Conservation (phyloP, 1,284 basidiomycete species). For the Rhizopogon hawkerae region DNA sequence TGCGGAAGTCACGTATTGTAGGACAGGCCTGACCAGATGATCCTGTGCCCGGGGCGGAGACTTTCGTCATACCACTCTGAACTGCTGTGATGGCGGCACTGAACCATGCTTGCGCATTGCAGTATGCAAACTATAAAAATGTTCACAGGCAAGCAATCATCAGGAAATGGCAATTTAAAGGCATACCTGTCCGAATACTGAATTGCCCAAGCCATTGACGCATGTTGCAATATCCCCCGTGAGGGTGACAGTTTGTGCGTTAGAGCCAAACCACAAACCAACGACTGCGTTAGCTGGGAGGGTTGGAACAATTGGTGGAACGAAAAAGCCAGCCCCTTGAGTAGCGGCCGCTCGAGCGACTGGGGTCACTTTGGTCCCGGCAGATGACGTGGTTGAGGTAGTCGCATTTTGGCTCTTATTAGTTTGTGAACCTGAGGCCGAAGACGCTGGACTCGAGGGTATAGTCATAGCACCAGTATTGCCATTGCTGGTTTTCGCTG, state of each 20-base stretch:
- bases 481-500: not conserved
- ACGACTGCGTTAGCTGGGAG: constrained; percentile 19
- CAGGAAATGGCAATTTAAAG: not conserved
- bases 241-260: constrained; percentile 16
- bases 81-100: constrained; percentile 16
- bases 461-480: not conserved
- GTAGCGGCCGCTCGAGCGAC: not conserved
- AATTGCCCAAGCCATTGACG: constrained; percentile 17
- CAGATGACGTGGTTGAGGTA: not conserved
- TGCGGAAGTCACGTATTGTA: constrained; percentile 21
- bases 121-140: constrained; percentile 16
- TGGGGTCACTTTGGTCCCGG: not conserved
- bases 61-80: constrained; percentile 13
- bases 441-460: not conserved
- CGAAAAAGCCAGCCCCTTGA: constrained; percentile 13
- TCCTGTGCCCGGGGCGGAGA: constrained; percentile 16
- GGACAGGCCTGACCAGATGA: constrained; percentile 17
- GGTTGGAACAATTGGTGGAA: constrained; percentile 18
- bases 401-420: not conserved
- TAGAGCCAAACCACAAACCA: constrained; percentile 23
- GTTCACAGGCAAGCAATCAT: not conserved
- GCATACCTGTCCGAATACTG: constrained; percentile 19
- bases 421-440: not conserved
- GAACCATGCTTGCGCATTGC: constrained; percentile 19
- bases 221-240: constrained; percentile 17